Base-by-base conservation (phyloP, 129 eudicot genomes). In the Apium graveolens region DNA sequence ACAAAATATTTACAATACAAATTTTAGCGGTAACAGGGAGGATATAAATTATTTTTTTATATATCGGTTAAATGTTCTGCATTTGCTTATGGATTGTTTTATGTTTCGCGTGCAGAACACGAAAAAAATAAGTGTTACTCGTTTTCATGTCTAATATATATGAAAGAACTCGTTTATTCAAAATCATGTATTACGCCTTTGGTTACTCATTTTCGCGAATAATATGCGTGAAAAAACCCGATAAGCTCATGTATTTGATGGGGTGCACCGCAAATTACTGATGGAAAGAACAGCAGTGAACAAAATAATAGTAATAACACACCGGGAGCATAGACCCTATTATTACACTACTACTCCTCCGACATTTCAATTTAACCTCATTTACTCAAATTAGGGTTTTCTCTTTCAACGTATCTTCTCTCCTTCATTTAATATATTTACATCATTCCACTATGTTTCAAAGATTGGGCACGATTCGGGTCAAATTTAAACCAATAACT, bases 401-500 rank as follows among this genome's bases (percentile, higher is more conserved):
- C 16, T 62, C 29, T 27, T 62, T 62, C 34, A 27, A n/a, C 31
- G 8, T 60, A 26, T 73, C 14, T 73, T 34, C 41, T 38, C 29
- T 48, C 57, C 35, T 34, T 27, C 63, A 45, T 74, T 46, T 46
- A n/a, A 42, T 72, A 72, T 5, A 27, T 27, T 17, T 42, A 37
- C 76, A 11, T 77, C 37, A 72, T 70, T 42, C 31, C 76, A 81
- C 68, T 16, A 82, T 78, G 83, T 78, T 82, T 84, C 88, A 77
- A 48, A 77, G 83, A 26, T 74, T 87, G 74, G 86, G 90, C 1
- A 87, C 90, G 69, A 86, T 84, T 72, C 29, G 75, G 75, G 75
- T 35, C 48, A 38, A 70, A 38, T 38, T 20, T 24, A 72, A 41
- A 5, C 16, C 76, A 14, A 38, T 11, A 29, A 66, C 41, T 14